phyloP scores from a whole-genome alignment of 1,284 basidiomycete genomes.

The Puccinia coronata region DNA sequence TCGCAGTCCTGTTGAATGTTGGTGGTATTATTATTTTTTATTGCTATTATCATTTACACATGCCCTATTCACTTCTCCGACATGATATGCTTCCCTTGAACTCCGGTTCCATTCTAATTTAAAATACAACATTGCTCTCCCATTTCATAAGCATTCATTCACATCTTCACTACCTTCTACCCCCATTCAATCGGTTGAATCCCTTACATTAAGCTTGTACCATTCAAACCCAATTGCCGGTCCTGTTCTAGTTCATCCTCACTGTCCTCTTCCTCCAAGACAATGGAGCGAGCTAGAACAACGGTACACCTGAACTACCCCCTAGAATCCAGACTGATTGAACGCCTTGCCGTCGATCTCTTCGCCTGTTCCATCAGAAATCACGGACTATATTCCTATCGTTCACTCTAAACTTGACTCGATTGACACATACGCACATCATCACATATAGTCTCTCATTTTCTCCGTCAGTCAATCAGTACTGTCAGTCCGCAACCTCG shows the following conservation, averaged over 20 bases:
- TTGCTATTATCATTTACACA: slow-evolving; percentile 3
- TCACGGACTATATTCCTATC: background rate
- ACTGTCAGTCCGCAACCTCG: no score
- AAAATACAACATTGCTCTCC: background rate
- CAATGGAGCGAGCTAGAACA: background rate
- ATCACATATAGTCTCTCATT: background rate
- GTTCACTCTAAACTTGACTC: background rate
- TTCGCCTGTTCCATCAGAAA: background rate
- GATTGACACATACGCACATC: no score
- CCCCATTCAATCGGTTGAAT: slow-evolving; percentile 22
- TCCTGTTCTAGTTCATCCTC: background rate
- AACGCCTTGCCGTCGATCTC: slow-evolving; percentile 1
- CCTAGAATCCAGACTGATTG: background rate
- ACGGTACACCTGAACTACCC: no score
- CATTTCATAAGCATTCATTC: background rate
- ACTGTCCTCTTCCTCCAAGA: no score
- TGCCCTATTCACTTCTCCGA: slow-evolving; percentile 10
- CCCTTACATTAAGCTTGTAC: background rate
- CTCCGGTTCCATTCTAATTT: background rate
- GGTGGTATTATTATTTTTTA: background rate
- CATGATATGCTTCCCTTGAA: background rate
- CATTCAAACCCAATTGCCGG: slow-evolving; percentile 5
- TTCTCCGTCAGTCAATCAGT: background rate
- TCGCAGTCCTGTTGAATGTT: slow-evolving; percentile 24
- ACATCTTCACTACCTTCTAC: background rate